phyloP scores from a whole-genome alignment of 805 yeast genomes.

The Candida sithepensis region DNA sequence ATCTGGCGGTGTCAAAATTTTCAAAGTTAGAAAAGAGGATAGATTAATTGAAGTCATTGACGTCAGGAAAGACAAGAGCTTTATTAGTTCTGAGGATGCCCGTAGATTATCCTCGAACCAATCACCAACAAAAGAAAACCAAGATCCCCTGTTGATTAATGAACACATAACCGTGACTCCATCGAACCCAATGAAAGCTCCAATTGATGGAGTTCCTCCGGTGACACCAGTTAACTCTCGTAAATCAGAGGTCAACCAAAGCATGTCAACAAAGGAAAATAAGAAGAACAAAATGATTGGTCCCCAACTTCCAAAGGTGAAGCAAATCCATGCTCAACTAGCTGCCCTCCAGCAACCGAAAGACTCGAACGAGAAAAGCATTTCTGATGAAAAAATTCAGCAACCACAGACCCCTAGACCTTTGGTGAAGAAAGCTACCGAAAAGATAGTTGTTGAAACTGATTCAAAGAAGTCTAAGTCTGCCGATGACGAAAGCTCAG shows the following conservation, averaged over 20 bases:
- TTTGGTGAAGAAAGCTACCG: background rate
- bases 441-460: background rate
- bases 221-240: slow-evolving; percentile 8
- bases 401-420: slow-evolving; percentile 3
- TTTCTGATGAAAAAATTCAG: background rate
- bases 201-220: slow-evolving; percentile 1
- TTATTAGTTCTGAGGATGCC: slow-evolving; percentile 20
- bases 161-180: background rate
- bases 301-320: slow-evolving; percentile 5
- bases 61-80: slow-evolving; percentile 18
- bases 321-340: slow-evolving; percentile 4
- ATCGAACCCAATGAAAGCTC: background rate
- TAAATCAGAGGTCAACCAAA: background rate
- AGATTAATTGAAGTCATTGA: slow-evolving; percentile 16
- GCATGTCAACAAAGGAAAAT: background rate
- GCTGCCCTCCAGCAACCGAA: slow-evolving; percentile 2
- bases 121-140: slow-evolving; percentile 8
- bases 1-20: slow-evolving; percentile 10
- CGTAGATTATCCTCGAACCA: slow-evolving; percentile 11
- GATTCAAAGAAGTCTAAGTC: background rate
- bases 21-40: slow-evolving; percentile 22
- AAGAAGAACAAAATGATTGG: background rate
- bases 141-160: background rate
- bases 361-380: background rate
- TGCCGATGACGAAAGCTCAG: background rate